Evolutionary conservation across 78 protist species (phyloP), one percentile per base, ranked within the genome.

Genomic region (Dictyostelium capitatum): DNA sequence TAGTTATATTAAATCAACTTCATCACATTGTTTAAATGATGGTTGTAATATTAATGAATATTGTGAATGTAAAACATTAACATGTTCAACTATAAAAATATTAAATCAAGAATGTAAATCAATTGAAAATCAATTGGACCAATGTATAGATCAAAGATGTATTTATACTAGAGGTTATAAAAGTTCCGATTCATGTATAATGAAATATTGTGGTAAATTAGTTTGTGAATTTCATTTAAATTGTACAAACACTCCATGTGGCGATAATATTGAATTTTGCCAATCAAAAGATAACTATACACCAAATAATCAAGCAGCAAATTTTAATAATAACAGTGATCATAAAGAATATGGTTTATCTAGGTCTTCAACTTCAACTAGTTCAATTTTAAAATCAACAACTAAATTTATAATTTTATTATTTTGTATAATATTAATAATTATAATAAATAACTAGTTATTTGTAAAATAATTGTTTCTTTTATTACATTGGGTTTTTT

Each of bases 211-310:
- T 62, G 70, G 70, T 25, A 62, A 32, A 25, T 62, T 62, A 25
- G 37, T 62, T 62, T 62, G 70, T 25, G 14, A 62, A 62, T 17
- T n/a, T 62, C 70, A 62, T 62, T n/a, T 8, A 25, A 62, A 62
- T 25, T 62, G 70, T 62, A 62, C 70, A 25, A 62, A 62, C 23
- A 17, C 43, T 23, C 70, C 70, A 62, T 62, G 70, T 62, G 70
- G 37, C 23, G 28, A 62, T 62, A 62, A 62, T 1, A 62, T 25
- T 11, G n/a, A 30, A n/a, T 62, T 10, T 62, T 62, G 70, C 10
- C 23, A 6, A 4, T 62, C 70, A 62, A 62, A 37, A 37, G 43
- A 62, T 25, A 62, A 30, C 3, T 11, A 25, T 11, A 25, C 17
- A 11, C 70, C 32, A 62, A 62, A 62, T 62, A 62, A 25, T 62